phyloP scores from a whole-genome alignment of 495 filamentous ascomycete genomes.

The Lentithecium fluviatile region DNA sequence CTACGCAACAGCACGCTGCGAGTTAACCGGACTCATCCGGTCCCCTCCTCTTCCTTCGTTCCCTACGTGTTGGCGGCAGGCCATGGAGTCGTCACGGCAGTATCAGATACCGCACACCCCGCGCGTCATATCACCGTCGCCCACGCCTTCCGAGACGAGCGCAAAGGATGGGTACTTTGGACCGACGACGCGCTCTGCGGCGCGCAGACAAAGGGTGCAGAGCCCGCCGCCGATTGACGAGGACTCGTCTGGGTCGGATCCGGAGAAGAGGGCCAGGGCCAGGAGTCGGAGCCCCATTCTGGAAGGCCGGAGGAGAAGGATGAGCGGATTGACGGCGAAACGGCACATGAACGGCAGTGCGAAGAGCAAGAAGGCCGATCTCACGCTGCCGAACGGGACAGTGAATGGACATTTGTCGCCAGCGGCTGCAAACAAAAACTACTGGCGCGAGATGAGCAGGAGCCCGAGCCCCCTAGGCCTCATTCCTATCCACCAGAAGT shows the following conservation, averaged over 20 bases:
- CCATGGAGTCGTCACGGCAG: slow-evolving; percentile 39
- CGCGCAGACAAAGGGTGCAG: slow-evolving; percentile 33
- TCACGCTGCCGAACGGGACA: slow-evolving; percentile 35
- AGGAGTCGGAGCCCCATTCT: slow-evolving; percentile 40
- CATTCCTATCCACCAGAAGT: slow-evolving; percentile 86
- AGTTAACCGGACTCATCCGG: slow-evolving; percentile 35
- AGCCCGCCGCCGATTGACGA: slow-evolving; percentile 37
- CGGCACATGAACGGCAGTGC: slow-evolving; percentile 11
- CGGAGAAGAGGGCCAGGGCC: slow-evolving; percentile 40
- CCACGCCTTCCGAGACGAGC: slow-evolving; percentile 45
- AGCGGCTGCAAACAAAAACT: slow-evolving; percentile 52
- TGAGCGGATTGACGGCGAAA: slow-evolving; percentile 33
- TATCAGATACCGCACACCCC: slow-evolving; percentile 45
- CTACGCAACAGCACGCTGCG: slow-evolving; percentile 21
- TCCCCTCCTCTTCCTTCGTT: slow-evolving; percentile 32
- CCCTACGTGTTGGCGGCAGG: slow-evolving; percentile 30
- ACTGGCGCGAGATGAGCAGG: slow-evolving; percentile 78
- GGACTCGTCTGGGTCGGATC: slow-evolving; percentile 35
- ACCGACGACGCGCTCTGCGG: slow-evolving; percentile 40
- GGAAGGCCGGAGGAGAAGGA: slow-evolving; percentile 33
- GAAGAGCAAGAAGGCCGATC: slow-evolving; percentile 23
- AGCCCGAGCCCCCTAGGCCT: slow-evolving; percentile 89
- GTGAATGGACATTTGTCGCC: slow-evolving; percentile 74
- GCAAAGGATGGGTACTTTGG: slow-evolving; percentile 45
- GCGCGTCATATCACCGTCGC: slow-evolving; percentile 48